Percentiles rank a stretch among this genome's conserved stretches.
Evolutionary conservation across 768 basidiomycete genomes (phyloP).

Genomic region (Mrakia frigida): DNA sequence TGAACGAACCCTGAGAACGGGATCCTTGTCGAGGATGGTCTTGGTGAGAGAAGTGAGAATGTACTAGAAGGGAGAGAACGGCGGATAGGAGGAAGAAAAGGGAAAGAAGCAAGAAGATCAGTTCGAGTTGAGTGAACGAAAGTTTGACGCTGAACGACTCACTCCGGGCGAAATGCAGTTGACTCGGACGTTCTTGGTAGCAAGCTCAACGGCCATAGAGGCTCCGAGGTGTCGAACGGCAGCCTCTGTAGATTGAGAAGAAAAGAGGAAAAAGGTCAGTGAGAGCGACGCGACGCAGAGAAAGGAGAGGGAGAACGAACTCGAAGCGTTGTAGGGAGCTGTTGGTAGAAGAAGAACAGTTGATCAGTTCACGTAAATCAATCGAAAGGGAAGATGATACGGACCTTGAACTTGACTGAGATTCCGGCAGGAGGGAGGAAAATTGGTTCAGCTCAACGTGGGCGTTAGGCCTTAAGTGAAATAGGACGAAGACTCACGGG

Average conservation of each 20-base stretch:
- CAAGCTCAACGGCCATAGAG: slow-evolving; percentile 71
- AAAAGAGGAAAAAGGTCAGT: background rate
- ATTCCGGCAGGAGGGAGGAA: background rate
- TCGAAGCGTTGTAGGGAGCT: slow-evolving; percentile 92
- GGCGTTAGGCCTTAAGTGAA: background rate
- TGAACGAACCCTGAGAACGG: slow-evolving; percentile 50
- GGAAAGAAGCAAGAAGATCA: background rate
- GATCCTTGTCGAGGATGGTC: slow-evolving; percentile 69
- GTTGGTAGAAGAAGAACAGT: background rate
- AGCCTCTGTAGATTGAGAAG: background rate
- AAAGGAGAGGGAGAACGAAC: background rate
- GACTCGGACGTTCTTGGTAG: slow-evolving; percentile 77
- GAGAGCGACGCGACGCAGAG: background rate
- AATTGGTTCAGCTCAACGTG: background rate
- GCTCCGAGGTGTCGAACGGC: slow-evolving; percentile 32
- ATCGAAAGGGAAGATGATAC: slow-evolving; percentile 51
- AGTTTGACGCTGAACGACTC: slow-evolving; percentile 50
- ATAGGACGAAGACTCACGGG: slow-evolving; percentile 46
- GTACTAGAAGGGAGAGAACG: slow-evolving; percentile 66
- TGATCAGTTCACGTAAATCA: background rate
- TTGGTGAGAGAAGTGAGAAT: slow-evolving; percentile 86
- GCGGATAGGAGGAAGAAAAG: too few species aligned
- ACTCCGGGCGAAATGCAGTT: slow-evolving; percentile 49
- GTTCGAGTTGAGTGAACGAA: slow-evolving; percentile 38
- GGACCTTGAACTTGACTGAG: slow-evolving; percentile 74